Percentiles rank a stretch among this genome's conserved stretches.
These are phyloP conservation scores for Chiua sp. DNA, from an alignment of 1,284 basidiomycete genomes.

Conservation along the genomic window DNA sequence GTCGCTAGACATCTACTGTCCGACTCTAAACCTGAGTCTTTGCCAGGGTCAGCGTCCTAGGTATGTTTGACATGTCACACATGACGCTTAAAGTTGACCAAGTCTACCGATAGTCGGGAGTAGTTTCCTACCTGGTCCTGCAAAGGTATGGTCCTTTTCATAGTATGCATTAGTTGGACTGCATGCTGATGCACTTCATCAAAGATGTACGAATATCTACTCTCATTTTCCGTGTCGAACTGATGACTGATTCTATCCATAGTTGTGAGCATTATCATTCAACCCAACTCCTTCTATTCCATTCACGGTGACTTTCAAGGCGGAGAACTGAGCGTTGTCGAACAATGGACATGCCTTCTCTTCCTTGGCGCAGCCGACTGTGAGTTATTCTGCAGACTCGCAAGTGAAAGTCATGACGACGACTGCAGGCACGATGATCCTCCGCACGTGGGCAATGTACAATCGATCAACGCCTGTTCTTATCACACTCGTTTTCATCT, in stretches of 20 bases:
- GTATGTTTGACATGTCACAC: slow-evolving; percentile 3
- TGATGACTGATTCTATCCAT: not conserved
- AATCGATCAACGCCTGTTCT: slow-evolving; percentile 5
- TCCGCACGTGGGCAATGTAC: slow-evolving; percentile 17
- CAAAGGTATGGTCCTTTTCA: not conserved
- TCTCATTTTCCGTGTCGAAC: not conserved
- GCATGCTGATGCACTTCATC: too few relatives aligned
- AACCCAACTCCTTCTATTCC: too few relatives aligned
- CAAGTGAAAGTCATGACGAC: not conserved
- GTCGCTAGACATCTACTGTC: not conserved
- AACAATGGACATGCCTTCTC: slow-evolving; percentile 5
- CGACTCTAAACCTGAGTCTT: not conserved
- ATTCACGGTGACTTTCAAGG: not conserved
- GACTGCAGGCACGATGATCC: slow-evolving; percentile 12
- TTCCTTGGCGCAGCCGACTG: slow-evolving; percentile 16
- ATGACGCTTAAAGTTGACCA: not conserved
- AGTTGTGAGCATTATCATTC: slow-evolving; percentile 7
- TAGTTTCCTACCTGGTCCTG: not conserved
- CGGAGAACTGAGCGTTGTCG: not conserved
- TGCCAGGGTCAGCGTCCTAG: not conserved
- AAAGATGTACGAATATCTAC: not conserved
- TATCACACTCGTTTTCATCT: not conserved
- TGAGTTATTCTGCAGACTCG: not conserved
- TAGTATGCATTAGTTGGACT: too few relatives aligned
- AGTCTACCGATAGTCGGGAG: not conserved